These are phyloP conservation scores for Picochlorum sp. DNA, from an alignment of 139 green algal genomes.

Conservation along the genomic window DNA sequence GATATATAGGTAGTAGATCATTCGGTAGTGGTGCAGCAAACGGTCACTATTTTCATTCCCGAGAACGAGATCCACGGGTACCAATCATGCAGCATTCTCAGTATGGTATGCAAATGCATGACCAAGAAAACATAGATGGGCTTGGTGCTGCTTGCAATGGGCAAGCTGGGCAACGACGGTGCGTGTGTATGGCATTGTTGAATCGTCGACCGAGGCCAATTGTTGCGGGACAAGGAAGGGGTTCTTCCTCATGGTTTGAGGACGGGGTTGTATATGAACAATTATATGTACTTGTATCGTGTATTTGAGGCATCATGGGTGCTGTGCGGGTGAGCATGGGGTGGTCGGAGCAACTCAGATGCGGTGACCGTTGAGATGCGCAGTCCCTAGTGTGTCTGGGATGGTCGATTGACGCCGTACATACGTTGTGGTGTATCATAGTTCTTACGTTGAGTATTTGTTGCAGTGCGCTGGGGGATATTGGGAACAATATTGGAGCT, in stretches of 20 bases:
- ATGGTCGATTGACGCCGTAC: background rate
- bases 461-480: background rate
- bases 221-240: background rate
- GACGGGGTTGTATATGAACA: background rate
- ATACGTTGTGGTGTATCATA: background rate
- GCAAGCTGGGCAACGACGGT: background rate
- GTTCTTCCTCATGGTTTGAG: background rate
- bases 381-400: no score
- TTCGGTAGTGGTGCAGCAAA: background rate
- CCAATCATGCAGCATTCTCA: background rate
- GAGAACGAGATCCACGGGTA: no score
- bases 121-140: conserved; percentile 2
- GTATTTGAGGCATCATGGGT: background rate
- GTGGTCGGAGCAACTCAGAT: background rate
- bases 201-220: no score
- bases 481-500: background rate
- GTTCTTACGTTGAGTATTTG: background rate
- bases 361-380: conserved; percentile 16
- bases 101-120: background rate
- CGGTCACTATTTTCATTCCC: no score
- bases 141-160: background rate
- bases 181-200: background rate
- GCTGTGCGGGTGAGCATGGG: background rate
- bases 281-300: background rate
- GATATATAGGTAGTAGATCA: no score